A percentile compares a stretch with the other conserved stretches of the same genome.
phyloP scores from a whole-genome alignment of 768 basidiomycete species.

The Plicaturopsis crispa region DNA sequence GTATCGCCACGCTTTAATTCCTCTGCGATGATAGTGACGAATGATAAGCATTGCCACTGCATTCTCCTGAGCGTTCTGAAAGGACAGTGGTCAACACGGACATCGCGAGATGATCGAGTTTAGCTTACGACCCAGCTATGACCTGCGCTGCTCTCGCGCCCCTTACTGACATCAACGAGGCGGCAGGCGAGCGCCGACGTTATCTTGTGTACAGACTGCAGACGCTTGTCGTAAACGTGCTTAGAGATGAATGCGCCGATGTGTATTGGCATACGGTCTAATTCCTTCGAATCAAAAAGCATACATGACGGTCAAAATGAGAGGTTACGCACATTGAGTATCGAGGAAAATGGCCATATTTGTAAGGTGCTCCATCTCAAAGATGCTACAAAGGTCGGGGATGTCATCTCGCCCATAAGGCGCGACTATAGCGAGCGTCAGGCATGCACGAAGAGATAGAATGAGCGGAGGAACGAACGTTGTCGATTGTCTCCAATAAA shows the following conservation, averaged over 20 bases:
- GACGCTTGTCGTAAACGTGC: slow-evolving; percentile 52
- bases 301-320: slow-evolving; percentile 4
- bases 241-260: slow-evolving; percentile 70
- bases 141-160: slow-evolving; percentile 18
- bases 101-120: too few relatives aligned
- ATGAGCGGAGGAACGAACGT: slow-evolving; percentile 25
- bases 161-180: slow-evolving; percentile 30
- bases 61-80: slow-evolving; percentile 58
- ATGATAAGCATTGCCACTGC: slow-evolving; percentile 51
- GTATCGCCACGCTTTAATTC: slow-evolving; percentile 47
- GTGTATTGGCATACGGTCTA: slow-evolving; percentile 81
- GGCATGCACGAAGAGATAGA: slow-evolving; percentile 12
- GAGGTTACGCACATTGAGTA: slow-evolving; percentile 56
- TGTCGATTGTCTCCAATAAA: slow-evolving; percentile 33
- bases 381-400: slow-evolving; percentile 60
- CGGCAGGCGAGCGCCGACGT: slow-evolving; percentile 18
- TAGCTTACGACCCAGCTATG: slow-evolving; percentile 29
- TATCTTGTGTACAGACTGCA: slow-evolving; percentile 53
- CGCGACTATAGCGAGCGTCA: slow-evolving; percentile 44
- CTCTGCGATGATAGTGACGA: slow-evolving; percentile 39
- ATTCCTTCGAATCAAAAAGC: slow-evolving; percentile 4
- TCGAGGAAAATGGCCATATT: slow-evolving; percentile 48
- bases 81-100: too few relatives aligned
- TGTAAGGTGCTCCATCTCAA: slow-evolving; percentile 62
- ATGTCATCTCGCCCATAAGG: slow-evolving; percentile 72